Percentiles rank a stretch among this genome's conserved stretches.
phyloP scores from a whole-genome alignment of 495 filamentous ascomycete species.

The Tuber magnatum region DNA sequence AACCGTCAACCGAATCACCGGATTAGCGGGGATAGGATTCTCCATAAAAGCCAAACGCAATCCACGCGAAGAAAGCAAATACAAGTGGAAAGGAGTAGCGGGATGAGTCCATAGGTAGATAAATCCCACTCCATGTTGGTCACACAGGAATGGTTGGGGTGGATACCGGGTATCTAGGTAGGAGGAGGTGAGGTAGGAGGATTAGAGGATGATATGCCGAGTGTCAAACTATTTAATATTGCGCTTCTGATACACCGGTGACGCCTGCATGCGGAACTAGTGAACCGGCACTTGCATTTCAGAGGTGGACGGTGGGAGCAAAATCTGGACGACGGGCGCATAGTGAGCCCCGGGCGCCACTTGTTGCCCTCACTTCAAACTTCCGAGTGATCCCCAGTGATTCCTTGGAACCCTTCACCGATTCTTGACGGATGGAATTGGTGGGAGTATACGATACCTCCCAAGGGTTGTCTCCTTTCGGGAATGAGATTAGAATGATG shows the following conservation, averaged over 20 bases:
- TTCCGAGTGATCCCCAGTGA: not conserved
- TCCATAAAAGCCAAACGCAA: conserved; percentile 47
- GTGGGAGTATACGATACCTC: not conserved
- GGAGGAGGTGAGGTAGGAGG: not conserved
- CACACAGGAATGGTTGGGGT: conserved; percentile 49
- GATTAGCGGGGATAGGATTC: conserved; percentile 42
- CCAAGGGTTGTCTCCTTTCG: not conserved
- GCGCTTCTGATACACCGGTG: not conserved
- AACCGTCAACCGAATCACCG: conserved; percentile 46
- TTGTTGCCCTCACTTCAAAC: not conserved
- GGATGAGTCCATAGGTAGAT: conserved; percentile 48
- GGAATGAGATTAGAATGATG: not conserved
- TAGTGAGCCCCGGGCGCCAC: not conserved
- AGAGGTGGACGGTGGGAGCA: not conserved
- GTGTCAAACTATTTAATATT: not conserved
- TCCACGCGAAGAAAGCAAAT: conserved; percentile 45
- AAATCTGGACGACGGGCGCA: not conserved
- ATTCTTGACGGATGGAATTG: not conserved
- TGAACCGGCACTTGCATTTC: not conserved
- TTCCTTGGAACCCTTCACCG: not conserved
- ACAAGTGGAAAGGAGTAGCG: conserved; percentile 51
- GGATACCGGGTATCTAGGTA: not conserved
- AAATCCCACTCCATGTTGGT: conserved; percentile 49
- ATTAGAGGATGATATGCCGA: not conserved
- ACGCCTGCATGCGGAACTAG: not conserved